These are phyloP conservation scores for Penicillium chermesinum DNA, from an alignment of 495 filamentous ascomycete genomes.

Conservation along the genomic window DNA sequence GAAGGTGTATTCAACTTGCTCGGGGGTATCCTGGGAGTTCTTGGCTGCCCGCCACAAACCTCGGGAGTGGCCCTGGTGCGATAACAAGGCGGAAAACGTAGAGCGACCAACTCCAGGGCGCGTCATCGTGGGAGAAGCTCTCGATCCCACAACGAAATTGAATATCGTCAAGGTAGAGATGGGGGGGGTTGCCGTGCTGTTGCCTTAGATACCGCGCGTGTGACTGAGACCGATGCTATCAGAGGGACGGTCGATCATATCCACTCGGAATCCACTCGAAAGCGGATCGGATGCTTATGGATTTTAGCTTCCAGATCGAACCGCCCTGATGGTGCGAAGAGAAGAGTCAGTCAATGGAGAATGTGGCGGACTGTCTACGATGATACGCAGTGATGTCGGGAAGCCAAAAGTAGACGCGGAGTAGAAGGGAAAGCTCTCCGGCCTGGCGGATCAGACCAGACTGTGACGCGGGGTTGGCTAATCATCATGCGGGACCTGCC, in stretches of 20 bases:
- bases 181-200: too few relatives aligned
- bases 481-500: constrained; percentile 10
- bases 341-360: not conserved
- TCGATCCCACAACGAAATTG: too few relatives aligned
- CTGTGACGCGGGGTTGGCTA: constrained; percentile 8
- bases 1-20: constrained; percentile 11
- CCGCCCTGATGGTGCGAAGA: constrained; percentile 7
- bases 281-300: constrained; percentile 9
- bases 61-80: constrained; percentile 6
- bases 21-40: constrained; percentile 6
- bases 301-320: constrained; percentile 8
- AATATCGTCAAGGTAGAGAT: too few relatives aligned
- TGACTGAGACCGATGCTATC: not conserved
- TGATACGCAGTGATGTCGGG: too few relatives aligned
- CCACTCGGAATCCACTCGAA: constrained; percentile 11
- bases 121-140: constrained; percentile 8
- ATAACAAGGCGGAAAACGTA: constrained; percentile 10
- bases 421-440: too few relatives aligned
- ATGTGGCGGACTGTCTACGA: too few relatives aligned
- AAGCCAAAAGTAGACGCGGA: too few relatives aligned
- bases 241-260: constrained; percentile 15
- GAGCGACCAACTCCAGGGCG: constrained; percentile 7
- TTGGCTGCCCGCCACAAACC: constrained; percentile 13
- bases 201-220: too few relatives aligned
- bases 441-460: too few relatives aligned